A percentile compares a stretch with the other conserved stretches of the same genome.
Evolutionary conservation across 257 asterid species (phyloP).

Genomic region (Nicotiana tomentosiformis): DNA sequence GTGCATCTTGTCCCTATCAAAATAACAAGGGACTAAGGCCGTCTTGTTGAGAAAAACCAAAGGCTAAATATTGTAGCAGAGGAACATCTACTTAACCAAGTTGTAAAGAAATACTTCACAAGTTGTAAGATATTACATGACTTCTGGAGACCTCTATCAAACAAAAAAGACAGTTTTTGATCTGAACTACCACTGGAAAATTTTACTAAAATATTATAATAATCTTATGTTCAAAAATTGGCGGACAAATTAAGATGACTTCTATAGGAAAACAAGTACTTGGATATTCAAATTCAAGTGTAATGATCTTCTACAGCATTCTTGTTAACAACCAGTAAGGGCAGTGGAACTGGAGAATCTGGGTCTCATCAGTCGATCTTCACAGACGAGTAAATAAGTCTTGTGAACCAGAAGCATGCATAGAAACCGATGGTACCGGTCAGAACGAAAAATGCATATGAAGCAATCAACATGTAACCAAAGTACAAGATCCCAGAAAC

Average conservation of each 20-base stretch:
- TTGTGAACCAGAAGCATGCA: slow-evolving; percentile 73
- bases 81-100: neutral
- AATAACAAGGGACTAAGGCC: too few species aligned
- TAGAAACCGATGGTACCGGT: slow-evolving; percentile 76
- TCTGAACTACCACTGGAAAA: neutral
- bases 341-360: slow-evolving; percentile 2
- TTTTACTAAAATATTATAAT: neutral
- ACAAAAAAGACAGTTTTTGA: neutral
- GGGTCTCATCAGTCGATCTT: slow-evolving; percentile 54
- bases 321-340: neutral
- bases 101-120: neutral
- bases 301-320: slow-evolving; percentile 3
- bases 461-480: slow-evolving; percentile 74
- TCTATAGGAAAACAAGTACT: neutral
- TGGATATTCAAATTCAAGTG: slow-evolving; percentile 4
- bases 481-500: slow-evolving; percentile 67
- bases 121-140: neutral
- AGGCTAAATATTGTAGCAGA: neutral
- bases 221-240: slow-evolving; percentile 1
- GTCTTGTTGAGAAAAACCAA: too few species aligned
- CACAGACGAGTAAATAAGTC: slow-evolving; percentile 78
- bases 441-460: slow-evolving; percentile 60
- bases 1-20: too few species aligned
- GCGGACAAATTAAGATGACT: neutral
- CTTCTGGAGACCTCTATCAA: neutral